These are phyloP conservation scores for Nitzschia inconspicua DNA, from an alignment of 108 stramenopile genomes.

Conservation along the genomic window DNA sequence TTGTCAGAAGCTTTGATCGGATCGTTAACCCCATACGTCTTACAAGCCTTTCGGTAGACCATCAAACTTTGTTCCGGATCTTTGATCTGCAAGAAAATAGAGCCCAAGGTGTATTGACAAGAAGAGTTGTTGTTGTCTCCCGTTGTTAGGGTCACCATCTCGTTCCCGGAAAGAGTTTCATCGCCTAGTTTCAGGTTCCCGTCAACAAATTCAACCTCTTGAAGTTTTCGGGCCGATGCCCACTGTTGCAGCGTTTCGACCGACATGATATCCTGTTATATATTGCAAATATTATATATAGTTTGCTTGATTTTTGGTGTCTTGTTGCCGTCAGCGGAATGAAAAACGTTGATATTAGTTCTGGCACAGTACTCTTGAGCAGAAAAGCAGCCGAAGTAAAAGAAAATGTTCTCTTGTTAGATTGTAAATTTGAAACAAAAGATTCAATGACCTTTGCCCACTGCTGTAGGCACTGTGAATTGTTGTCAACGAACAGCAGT, in stretches of 20 bases:
- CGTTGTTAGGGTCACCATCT: not conserved
- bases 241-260: constrained; percentile 22
- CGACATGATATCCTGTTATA: too few relatives aligned
- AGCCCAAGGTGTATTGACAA: constrained; percentile 61
- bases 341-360: too few relatives aligned
- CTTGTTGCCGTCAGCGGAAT: too few relatives aligned
- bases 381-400: too few relatives aligned
- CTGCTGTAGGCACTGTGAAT: too few relatives aligned
- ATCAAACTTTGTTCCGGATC: constrained; percentile 52
- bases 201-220: constrained; percentile 10
- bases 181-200: not conserved
- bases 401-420: too few relatives aligned
- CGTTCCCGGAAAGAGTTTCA: not conserved
- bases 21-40: constrained; percentile 57
- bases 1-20: constrained; percentile 74
- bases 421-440: too few relatives aligned
- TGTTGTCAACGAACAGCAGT: too few relatives aligned
- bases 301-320: too few relatives aligned
- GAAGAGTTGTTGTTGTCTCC: constrained; percentile 12
- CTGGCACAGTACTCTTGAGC: too few relatives aligned
- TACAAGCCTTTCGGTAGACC: constrained; percentile 73
- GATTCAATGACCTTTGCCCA: too few relatives aligned
- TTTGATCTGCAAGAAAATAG: constrained; percentile 64
- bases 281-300: too few relatives aligned
- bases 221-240: constrained; percentile 10